Evolutionary conservation across 1,284 basidiomycete species (phyloP).

Genomic region (Trichosporon sp.): DNA sequence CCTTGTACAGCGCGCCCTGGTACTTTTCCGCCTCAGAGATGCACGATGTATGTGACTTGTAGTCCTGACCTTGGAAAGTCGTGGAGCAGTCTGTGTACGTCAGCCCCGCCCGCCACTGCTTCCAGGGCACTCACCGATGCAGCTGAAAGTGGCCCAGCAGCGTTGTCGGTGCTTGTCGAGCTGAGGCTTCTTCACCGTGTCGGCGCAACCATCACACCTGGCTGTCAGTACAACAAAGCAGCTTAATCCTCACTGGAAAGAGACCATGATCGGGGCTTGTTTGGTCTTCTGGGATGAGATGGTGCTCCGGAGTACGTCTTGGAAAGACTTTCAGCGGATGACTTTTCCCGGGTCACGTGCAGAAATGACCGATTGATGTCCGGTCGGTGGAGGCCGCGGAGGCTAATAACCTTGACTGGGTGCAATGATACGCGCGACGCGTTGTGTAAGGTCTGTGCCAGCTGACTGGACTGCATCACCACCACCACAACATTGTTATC

Average conservation of each 20-base stretch:
- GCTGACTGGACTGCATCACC: background rate
- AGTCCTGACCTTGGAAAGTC: constrained; percentile 68
- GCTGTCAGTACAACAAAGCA: background rate
- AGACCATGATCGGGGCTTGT: constrained; percentile 51
- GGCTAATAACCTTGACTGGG: background rate
- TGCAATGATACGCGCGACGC: background rate
- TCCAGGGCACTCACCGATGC: constrained; percentile 53
- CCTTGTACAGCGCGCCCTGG: constrained; percentile 76
- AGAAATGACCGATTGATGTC: background rate
- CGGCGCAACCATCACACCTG: constrained; percentile 63
- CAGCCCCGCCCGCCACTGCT: background rate
- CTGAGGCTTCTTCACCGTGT: constrained; percentile 87
- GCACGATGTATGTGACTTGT: constrained; percentile 74
- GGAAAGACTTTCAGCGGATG: background rate
- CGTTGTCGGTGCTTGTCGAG: constrained; percentile 51
- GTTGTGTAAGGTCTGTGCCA: background rate
- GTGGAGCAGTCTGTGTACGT: constrained; percentile 62
- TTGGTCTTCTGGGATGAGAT: background rate
- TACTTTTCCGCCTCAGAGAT: constrained; percentile 88
- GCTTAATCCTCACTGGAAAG: constrained; percentile 53
- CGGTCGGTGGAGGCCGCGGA: background rate
- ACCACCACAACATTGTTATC: background rate
- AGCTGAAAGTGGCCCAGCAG: constrained; percentile 63
- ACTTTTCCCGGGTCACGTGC: constrained; percentile 11
- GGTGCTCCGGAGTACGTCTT: background rate